Base-by-base conservation (phyloP, 1,284 basidiomycete species). In the Athelia sp. region DNA sequence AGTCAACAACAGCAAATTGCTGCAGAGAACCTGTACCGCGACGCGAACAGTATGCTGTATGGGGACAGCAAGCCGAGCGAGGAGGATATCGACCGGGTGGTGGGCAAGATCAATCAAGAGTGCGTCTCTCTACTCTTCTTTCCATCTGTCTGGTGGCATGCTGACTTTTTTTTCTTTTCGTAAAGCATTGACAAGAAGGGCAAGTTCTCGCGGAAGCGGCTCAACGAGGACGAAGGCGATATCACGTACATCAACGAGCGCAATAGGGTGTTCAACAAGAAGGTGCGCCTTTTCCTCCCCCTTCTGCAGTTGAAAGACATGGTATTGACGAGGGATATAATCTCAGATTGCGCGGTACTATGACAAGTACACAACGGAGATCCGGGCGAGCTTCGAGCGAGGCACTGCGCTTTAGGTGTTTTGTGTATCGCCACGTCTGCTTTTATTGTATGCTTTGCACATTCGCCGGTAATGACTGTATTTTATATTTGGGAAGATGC, bases 201-300 rank as follows among this genome's bases (percentile, higher is more conserved):
- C 62, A 95, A 91, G 62, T 87, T 92, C 70, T 91, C 88, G 32
- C 76, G 94, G 56, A 91, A 93, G 68, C 81, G 93, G 52, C 74
- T 76, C 63, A 94, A 96, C 70, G 93, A 98, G 61, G 87, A 90
- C 47, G 88, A 96, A 54, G 93, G 90, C 49, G 93, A 98, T 58
- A 91, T 99, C 67, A 98, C 93, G 13, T 99, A 99, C 65, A 99
- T 99, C 82, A 99, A 99, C 76, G 93, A 98, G 67, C 86, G 88
- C 67, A 99, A 99, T 74, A 87, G 92, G 61, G 92, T 96, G 48
- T 99, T 98, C 79, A 99, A 98, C 83, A 95, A 95, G 74, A 99
- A 98, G 86, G 90, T 87, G 26, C n/a, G 71, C 52, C 24, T 35
- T 45, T 18, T 13, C 21, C 26, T 49, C 36, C 4, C 40, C 18